phyloP scores from a whole-genome alignment of 148 eudicot species.

The Arbutus unedo region DNA sequence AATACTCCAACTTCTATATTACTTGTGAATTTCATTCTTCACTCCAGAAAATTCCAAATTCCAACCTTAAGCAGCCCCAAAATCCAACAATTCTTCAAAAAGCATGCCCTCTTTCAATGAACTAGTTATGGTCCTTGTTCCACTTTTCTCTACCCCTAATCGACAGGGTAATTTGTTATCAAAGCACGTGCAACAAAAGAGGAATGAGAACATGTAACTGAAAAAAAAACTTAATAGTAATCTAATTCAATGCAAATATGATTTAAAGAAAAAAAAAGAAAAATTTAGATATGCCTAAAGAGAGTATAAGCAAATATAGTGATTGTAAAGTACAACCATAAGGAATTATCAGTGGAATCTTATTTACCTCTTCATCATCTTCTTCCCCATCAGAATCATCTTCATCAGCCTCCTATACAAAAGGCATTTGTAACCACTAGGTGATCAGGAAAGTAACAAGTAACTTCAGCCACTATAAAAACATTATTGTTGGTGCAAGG shows the following conservation, averaged over 20 bases:
- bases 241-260: background rate
- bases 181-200: background rate
- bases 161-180: background rate
- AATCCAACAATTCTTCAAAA: background rate
- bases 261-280: background rate
- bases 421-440: slow-evolving; percentile 11
- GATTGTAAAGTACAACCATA: background rate
- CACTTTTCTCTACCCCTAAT: background rate
- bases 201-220: background rate
- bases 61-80: slow-evolving; percentile 8
- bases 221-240: background rate
- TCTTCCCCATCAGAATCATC: slow-evolving; percentile 69
- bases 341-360: background rate
- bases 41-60: background rate
- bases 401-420: slow-evolving; percentile 73
- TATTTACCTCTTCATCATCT: slow-evolving; percentile 63
- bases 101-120: background rate
- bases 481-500: background rate
- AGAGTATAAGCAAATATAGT: background rate
- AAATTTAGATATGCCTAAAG: background rate
- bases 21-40: background rate
- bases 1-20: background rate
- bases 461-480: background rate
- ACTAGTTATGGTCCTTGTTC: background rate
- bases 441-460: background rate